Conservation (phyloP, 208 protist species). For the Lotmaria passim region DNA sequence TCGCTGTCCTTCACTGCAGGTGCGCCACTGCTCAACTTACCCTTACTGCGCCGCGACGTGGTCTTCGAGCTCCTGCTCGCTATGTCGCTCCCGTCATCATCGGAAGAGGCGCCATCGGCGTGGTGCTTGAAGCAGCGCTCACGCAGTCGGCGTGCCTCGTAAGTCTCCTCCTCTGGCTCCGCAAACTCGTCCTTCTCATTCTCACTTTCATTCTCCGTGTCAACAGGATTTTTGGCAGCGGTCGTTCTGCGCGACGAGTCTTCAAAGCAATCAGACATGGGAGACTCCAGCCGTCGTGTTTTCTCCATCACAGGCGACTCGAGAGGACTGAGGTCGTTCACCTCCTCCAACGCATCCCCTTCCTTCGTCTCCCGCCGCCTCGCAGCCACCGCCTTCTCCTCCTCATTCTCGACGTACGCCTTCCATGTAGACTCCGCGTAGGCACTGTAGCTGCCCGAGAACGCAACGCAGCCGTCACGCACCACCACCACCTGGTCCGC, state of each 20-base stretch:
- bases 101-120: neutral
- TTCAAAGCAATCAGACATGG: neutral
- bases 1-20: neutral
- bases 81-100: neutral
- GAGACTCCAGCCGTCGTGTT: neutral
- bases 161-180: neutral
- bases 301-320: neutral
- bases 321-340: constrained; percentile 3
- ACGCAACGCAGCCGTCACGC: constrained; percentile 53
- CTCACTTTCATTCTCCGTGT: neutral
- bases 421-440: constrained; percentile 40
- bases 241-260: neutral
- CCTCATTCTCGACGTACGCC: constrained; percentile 14
- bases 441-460: constrained; percentile 36
- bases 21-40: too few species aligned
- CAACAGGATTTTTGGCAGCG: neutral
- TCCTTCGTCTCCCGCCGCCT: neutral
- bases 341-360: neutral
- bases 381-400: constrained; percentile 13
- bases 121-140: neutral
- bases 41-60: neutral
- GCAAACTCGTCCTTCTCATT: neutral
- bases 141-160: neutral
- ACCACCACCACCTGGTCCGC: constrained; percentile 90
- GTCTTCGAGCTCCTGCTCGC: neutral